phyloP scores from a whole-genome alignment of 768 basidiomycete species.

The Solioccasus polychromus region DNA sequence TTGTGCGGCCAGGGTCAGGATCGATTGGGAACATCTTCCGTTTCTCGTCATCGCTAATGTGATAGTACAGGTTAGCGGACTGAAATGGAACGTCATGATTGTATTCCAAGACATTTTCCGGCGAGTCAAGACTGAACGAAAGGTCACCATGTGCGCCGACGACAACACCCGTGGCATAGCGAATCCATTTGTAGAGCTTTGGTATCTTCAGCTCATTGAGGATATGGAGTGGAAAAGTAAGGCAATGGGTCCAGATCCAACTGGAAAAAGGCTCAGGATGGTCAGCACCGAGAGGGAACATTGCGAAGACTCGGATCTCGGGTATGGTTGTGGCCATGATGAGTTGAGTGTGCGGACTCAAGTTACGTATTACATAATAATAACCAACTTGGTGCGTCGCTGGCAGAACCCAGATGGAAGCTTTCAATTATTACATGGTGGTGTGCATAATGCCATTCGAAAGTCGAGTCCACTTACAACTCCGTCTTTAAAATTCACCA shows the following conservation, averaged over 20 bases:
- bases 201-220: not conserved
- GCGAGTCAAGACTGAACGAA: not conserved
- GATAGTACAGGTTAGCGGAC: not conserved
- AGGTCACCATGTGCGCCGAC: no score
- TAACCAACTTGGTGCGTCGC: no score
- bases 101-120: not conserved
- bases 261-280: no score
- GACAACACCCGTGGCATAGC: conserved; percentile 3
- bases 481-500: no score
- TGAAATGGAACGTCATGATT: not conserved
- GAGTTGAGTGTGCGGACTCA: no score
- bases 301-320: not conserved
- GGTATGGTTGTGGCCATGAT: no score
- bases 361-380: no score
- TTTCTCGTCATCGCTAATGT: not conserved
- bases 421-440: no score
- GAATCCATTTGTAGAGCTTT: conserved; percentile 7
- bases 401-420: no score
- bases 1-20: not conserved
- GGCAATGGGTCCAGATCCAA: conserved; percentile 1
- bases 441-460: no score
- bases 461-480: no score
- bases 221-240: not conserved
- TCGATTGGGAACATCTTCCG: conserved; percentile 2
- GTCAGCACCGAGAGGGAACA: not conserved